A percentile compares a stretch with the other conserved stretches of the same genome.
Conservation (phyloP, 2,329 filamentous ascomycete species). For the Davidsoniella eucalypti region DNA sequence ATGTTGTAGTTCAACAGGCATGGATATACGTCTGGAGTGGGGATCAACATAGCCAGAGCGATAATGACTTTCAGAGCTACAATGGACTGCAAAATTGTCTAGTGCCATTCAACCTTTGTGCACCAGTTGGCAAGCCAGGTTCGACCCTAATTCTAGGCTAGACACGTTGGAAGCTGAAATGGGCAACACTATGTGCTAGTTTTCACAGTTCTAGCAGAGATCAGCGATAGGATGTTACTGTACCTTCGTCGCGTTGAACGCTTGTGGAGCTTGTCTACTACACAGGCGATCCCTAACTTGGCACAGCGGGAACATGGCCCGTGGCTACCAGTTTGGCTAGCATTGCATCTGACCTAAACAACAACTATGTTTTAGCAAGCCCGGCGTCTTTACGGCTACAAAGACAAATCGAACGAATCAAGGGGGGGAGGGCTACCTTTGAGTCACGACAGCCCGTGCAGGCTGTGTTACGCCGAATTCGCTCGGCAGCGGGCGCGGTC, state of each 20-base stretch:
- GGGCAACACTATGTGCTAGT: not conserved
- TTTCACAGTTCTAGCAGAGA: not conserved
- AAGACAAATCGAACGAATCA: not conserved
- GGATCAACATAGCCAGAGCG: too few species aligned
- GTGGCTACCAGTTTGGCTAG: conserved; percentile 23
- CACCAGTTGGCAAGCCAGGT: too few species aligned
- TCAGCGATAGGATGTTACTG: not conserved
- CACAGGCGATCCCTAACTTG: conserved; percentile 27
- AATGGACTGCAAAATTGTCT: not conserved
- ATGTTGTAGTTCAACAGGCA: not conserved
- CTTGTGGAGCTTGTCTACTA: conserved; percentile 32
- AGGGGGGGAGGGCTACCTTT: conserved; percentile 4
- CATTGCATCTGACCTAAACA: conserved; percentile 28
- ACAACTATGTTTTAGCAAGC: conserved; percentile 7
- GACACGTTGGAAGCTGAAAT: not conserved
- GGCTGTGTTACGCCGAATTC: conserved; percentile 20
- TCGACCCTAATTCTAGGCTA: too few species aligned
- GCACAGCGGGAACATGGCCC: conserved; percentile 27
- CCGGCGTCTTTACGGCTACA: not conserved
- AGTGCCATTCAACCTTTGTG: not conserved
- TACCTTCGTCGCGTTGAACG: conserved; percentile 29
- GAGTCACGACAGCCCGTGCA: conserved; percentile 20
- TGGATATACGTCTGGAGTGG: too few species aligned
- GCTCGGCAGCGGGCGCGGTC: conserved; percentile 12
- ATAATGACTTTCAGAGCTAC: not conserved